phyloP scores from a whole-genome alignment of 257 asterid species.

The Cordia subcordata region DNA sequence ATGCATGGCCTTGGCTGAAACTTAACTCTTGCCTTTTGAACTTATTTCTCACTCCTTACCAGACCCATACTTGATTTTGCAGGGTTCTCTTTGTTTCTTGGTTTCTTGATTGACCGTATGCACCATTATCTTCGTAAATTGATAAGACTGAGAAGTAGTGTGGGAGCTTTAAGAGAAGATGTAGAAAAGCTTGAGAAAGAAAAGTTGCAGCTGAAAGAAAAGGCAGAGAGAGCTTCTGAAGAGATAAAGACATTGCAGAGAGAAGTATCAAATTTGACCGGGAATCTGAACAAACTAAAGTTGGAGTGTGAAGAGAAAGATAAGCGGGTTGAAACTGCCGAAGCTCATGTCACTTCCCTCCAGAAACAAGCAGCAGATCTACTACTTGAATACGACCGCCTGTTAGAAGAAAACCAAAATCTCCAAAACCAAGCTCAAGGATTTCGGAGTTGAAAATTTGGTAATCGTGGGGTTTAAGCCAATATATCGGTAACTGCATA shows the following conservation, averaged over 20 bases:
- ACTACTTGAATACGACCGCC: constrained; percentile 78
- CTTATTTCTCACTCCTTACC: not conserved
- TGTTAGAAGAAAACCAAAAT: constrained; percentile 80
- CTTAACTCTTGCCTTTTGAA: not conserved
- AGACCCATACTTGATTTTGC: constrained; percentile 14
- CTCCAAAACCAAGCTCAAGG: constrained; percentile 63
- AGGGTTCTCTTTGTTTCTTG: constrained; percentile 86
- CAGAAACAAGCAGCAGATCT: constrained; percentile 83
- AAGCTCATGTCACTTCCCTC: constrained; percentile 65
- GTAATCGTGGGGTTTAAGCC: not conserved
- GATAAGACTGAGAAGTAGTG: constrained; percentile 45
- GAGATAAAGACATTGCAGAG: constrained; percentile 50
- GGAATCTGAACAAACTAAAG: constrained; percentile 61
- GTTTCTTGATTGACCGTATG: constrained; percentile 85
- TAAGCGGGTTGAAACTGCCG: constrained; percentile 70
- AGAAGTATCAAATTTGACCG: constrained; percentile 44
- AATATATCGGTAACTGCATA: constrained; percentile 1
- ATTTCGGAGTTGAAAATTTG: constrained; percentile 24
- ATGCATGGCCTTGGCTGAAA: not conserved
- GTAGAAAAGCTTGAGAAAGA: constrained; percentile 69
- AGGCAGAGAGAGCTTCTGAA: constrained; percentile 50
- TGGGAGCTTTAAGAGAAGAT: constrained; percentile 64
- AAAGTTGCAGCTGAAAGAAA: constrained; percentile 55
- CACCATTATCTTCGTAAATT: constrained; percentile 75
- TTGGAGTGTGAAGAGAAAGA: constrained; percentile 47